Evolutionary conservation across 345 rosid genomes (phyloP), one percentile per base, ranked within the genome.

Genomic region (Aquilaria sinensis): DNA sequence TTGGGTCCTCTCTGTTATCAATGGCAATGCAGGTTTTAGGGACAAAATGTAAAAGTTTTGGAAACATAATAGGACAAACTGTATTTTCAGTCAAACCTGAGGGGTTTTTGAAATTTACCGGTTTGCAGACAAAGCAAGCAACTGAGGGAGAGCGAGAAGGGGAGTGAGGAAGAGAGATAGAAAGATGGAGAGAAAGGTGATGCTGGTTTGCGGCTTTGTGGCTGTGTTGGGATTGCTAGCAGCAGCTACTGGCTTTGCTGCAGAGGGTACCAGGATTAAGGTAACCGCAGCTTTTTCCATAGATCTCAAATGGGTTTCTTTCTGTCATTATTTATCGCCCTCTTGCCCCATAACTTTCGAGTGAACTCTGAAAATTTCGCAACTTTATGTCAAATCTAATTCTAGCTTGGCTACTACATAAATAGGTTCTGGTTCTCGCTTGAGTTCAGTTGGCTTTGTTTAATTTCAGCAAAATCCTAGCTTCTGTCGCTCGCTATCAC

Each of bases 221-320:
- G 86, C 84, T 31, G 29, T 90, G 49, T 66, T 94, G 61, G 99
- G 90, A 51, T 53, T 88, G 9, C 69, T 94, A 43, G 83, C 95
- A 31, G 95, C 87, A 68, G 80, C 79, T 63, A 78, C 97, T 66
- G 97, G 96, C 68, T 90, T 93, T 73, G 96, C 74, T 56, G 99
- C 97, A 34, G 98, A 93, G 69, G 94, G 80, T 63, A 88, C 97
- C n/a, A 70, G 85, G 75, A 81, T 93, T 58, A 90, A 88, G 95
- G 98, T 93, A 31, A 56, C 29, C 52, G 9, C 5, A 52, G 47
- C 29, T 32, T 57, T 65, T 58, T 52, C 0, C 58, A 57, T 32
- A 9, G 23, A 51, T 74, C 53, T 62, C 71, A 53, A 8, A 33
- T 56, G 61, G 56, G 56, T 47, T 61, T 56, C 32, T 65, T 65